Base-by-base conservation (phyloP, 164 flowering plant genomes). In the Warburgia ugandensis region DNA sequence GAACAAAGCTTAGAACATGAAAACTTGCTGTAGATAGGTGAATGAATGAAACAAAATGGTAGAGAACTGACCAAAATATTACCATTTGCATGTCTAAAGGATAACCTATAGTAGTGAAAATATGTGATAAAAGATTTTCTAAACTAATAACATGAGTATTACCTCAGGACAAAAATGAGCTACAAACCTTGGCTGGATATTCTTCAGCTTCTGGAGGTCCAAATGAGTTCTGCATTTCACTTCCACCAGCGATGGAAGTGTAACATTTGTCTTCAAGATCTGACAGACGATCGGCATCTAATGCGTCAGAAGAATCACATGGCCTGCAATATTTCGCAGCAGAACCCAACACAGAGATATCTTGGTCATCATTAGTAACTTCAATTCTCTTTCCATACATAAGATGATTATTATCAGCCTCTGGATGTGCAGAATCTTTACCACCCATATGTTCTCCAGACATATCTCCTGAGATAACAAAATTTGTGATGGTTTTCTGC, bases 401-500 rank as follows among this genome's bases (percentile, higher is more conserved):
- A 17, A 56, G 32, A 47, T 19, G 20, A 45, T 50, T 50, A 49
- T 64, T 62, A 62, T 32, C 51, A 35, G 29, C 25, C 30, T 59
- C 70, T 16, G 68, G 59, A 29, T 56, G 66, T 46, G 50, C 16
- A 16, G 68, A 62, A 29, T 33, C 66, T 25, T 39, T 22, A 46
- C 53, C 54, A 48, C 28, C 52, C 4, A 28, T 37, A 54, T n/a
- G 58, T 54, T 56, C 60, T 54, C 54, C 52, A 52, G 71, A 64
- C 53, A 68, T 52, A 68, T 66, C 74, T 62, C 75, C 69, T 16
- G 73, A 44, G 4, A 59, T 41, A 22, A 91, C 12, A 40, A 77
- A 86, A 47, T 68, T 63, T 17, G 64, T 60, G 35, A 92, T 78
- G 45, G 79, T 80, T 54, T 71, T 92, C 52, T 88, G 97, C 44